Evolutionary conservation across 129 eudicot species (phyloP), one percentile per base, ranked within the genome.

Genomic region (Tagetes erecta): DNA sequence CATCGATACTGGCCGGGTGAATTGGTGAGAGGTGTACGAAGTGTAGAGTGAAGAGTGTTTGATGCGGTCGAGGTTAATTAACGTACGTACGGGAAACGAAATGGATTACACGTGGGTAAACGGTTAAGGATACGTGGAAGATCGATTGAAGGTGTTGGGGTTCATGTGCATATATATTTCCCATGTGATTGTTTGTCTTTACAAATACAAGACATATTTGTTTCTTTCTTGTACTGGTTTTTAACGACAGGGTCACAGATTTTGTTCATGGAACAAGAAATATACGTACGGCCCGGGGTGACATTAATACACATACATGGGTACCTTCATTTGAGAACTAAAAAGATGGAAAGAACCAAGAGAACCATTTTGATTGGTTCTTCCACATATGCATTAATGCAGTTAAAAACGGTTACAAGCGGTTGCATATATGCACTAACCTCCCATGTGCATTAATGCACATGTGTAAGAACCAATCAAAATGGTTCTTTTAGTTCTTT

Each of bases 111-210:
- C 82, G 82, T 78, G 82, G 82, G n/a, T 40, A 6, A 44, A 69
- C 59, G 68, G 82, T 79, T 57, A 33, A 31, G 42, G 83, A 79
- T 72, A 79, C 83, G 83, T 79, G 83, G 78, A 64, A 56, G 75
- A 69, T 50, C 27, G 49, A 64, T 47, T 20, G 27, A 20, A 20
- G 69, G 47, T 57, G 44, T 41, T 67, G 73, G 58, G 4, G 30
- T 38, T 64, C 47, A 30, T 9, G 1, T 68, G 41, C 72, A 20
- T 41, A 68, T 10, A 20, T 41, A 68, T 10, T 66, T 44, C 36
- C 14, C 34, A 41, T 30, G 5, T 41, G 14, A 31, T 12, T 60
- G 68, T 65, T 40, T 40, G 33, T 39, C 9, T 33, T 45, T 72
- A 11, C 0, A 34, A 36, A 34, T 20, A 20, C 27, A 20, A 20